These are phyloP conservation scores for Cordia subcordata DNA, from an alignment of 257 asterid species.

Conservation along the genomic window DNA sequence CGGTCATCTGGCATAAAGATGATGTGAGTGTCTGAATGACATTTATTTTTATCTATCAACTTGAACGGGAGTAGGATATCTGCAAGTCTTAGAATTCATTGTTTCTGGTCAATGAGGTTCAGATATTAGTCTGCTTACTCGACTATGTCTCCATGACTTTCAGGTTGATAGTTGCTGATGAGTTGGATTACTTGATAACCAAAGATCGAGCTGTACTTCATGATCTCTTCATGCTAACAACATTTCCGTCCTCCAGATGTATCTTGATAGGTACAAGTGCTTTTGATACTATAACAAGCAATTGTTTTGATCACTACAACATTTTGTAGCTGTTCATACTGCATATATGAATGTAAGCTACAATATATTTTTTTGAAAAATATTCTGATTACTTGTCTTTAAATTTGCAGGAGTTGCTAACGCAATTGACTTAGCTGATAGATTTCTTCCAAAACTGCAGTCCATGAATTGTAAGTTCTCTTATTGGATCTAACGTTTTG, in stretches of 20 bases:
- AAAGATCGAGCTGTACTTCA: slow-evolving; percentile 83
- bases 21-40: slow-evolving; percentile 50
- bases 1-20: slow-evolving; percentile 43
- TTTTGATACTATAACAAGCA: neutral
- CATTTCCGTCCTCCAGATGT: slow-evolving; percentile 83
- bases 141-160: slow-evolving; percentile 3
- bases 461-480: slow-evolving; percentile 78
- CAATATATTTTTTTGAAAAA: neutral
- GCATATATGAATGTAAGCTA: too few relatives aligned
- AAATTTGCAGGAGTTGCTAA: slow-evolving; percentile 79
- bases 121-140: too few relatives aligned
- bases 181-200: slow-evolving; percentile 92
- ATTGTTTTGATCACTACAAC: neutral
- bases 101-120: too few relatives aligned
- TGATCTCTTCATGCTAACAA: slow-evolving; percentile 89
- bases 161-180: slow-evolving; percentile 87
- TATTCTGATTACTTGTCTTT: slow-evolving; percentile 18
- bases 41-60: neutral
- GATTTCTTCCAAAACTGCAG: slow-evolving; percentile 88
- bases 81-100: neutral
- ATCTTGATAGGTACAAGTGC: slow-evolving; percentile 65
- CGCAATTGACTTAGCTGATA: slow-evolving; percentile 95
- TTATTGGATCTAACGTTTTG: slow-evolving; percentile 2
- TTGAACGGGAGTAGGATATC: neutral
- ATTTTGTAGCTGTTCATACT: too few relatives aligned